phyloP scores from a whole-genome alignment of 345 rosid species.

The Trapa bicornis region DNA sequence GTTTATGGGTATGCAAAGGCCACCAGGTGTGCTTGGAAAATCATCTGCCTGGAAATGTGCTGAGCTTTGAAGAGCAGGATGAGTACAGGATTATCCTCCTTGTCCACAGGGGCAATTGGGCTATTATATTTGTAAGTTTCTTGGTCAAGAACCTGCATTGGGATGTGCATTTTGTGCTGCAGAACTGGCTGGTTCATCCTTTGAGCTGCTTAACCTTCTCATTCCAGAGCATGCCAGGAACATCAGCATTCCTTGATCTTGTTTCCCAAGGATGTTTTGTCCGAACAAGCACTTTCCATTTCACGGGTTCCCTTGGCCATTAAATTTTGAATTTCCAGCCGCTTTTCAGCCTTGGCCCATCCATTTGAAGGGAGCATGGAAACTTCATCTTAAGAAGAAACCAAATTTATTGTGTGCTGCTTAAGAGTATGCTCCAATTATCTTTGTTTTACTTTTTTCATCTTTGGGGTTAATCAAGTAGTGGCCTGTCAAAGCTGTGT shows the following conservation, averaged over 20 bases:
- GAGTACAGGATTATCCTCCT: not conserved
- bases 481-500: not conserved
- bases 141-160: not conserved
- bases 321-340: not conserved
- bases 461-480: not conserved
- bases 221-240: constrained; percentile 50
- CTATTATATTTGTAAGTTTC: not conserved
- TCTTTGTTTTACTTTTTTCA: not conserved
- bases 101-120: not conserved
- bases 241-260: not conserved
- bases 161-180: constrained; percentile 11
- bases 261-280: not conserved
- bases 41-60: too few species aligned
- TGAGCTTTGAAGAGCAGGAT: constrained; percentile 13
- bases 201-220: constrained; percentile 60
- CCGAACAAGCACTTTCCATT: not conserved
- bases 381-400: not conserved
- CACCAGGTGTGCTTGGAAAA: too few species aligned
- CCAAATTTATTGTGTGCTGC: not conserved
- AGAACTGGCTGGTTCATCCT: constrained; percentile 78
- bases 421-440: not conserved
- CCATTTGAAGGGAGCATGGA: not conserved
- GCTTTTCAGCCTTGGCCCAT: not conserved
- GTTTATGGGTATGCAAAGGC: constrained; percentile 89
- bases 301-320: not conserved